phyloP scores from a whole-genome alignment of 1,139 yeast species.

The Yamadazyma oceani region DNA sequence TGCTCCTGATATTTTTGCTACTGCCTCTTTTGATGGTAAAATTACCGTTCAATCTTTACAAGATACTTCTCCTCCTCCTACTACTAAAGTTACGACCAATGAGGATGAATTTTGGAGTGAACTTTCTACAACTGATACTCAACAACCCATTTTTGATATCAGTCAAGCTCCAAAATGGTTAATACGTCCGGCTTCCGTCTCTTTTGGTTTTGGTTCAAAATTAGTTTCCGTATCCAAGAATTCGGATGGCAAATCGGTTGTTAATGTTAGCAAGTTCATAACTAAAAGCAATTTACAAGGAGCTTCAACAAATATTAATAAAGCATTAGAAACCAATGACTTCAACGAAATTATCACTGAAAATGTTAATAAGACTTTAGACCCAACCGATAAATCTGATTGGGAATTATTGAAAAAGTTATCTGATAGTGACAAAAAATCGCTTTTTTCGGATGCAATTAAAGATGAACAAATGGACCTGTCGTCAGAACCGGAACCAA shows the following conservation, averaged over 20 bases:
- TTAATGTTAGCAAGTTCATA: conserved; percentile 52
- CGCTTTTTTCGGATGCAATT: conserved; percentile 27
- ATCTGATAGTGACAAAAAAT: conserved; percentile 48
- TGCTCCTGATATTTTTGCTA: conserved; percentile 89
- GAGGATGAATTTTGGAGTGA: conserved; percentile 85
- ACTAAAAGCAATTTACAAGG: conserved; percentile 35
- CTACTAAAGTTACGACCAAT: conserved; percentile 45
- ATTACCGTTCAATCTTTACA: conserved; percentile 83
- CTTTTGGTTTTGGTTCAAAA: conserved; percentile 94
- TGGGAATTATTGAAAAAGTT: conserved; percentile 74
- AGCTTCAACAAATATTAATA: conserved; percentile 49
- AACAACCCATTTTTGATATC: conserved; percentile 64
- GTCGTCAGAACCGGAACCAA: neutral
- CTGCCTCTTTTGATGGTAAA: conserved; percentile 91
- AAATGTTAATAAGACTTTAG: conserved; percentile 42
- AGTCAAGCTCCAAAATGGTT: conserved; percentile 92
- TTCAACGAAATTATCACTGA: conserved; percentile 55
- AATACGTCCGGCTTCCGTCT: conserved; percentile 68
- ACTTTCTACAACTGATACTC: conserved; percentile 70
- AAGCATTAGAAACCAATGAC: conserved; percentile 59
- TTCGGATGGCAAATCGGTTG: conserved; percentile 41
- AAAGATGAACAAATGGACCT: conserved; percentile 20
- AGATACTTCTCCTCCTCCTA: conserved; percentile 64
- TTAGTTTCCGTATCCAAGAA: conserved; percentile 57
- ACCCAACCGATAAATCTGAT: conserved; percentile 57